Evolutionary conservation across 257 asterid species (phyloP).

Genomic region (Perilla frutescens): DNA sequence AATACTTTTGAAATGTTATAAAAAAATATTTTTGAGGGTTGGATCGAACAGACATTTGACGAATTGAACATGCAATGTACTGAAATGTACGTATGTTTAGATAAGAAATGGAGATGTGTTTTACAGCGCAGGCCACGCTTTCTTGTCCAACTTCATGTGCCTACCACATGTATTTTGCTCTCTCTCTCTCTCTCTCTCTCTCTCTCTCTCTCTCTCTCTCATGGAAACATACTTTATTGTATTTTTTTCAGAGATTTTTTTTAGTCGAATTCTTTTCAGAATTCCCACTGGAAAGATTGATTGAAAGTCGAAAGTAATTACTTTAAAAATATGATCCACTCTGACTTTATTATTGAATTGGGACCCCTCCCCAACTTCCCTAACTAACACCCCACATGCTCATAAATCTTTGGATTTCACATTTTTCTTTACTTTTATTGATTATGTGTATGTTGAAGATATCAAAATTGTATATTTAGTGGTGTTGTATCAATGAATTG

Average conservation of each 20-base stretch:
- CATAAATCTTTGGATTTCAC: not conserved
- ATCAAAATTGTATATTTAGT: too few relatives aligned
- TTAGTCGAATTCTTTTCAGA: not conserved
- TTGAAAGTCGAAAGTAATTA: not conserved
- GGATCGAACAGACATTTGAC: not conserved
- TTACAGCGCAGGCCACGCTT: constrained; percentile 31
- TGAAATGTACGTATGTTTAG: constrained; percentile 8
- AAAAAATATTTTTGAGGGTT: too few relatives aligned
- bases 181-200: not conserved
- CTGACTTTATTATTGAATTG: not conserved
- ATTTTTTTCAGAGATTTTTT: not conserved
- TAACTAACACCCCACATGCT: not conserved
- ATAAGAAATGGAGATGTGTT: constrained; percentile 25
- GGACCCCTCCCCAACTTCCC: constrained; percentile 1
- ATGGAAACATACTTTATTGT: not conserved
- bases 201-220: not conserved
- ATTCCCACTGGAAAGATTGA: not conserved
- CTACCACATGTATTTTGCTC: constrained; percentile 29
- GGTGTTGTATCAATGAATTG: too few relatives aligned
- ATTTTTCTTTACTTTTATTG: not conserved
- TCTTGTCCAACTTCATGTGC: constrained; percentile 45
- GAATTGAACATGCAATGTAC: constrained; percentile 13
- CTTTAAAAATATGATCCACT: not conserved
- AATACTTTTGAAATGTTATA: too few relatives aligned
- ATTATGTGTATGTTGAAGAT: too few relatives aligned